Conservation (phyloP, 495 filamentous ascomycete species). For the Alectoria sarmentosa region DNA sequence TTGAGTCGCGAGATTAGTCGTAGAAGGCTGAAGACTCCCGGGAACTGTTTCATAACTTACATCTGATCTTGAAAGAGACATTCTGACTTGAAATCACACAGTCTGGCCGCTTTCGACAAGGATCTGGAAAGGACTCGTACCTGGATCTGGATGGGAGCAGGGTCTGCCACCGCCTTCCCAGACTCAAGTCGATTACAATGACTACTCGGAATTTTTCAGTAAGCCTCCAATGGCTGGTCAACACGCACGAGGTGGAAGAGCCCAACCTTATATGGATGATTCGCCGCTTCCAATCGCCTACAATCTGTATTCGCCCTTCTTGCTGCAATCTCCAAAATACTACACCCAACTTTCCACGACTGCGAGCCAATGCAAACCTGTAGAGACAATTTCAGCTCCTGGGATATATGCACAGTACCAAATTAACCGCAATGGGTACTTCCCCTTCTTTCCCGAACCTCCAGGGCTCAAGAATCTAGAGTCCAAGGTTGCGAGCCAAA, state of each 20-base stretch:
- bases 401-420: neutral
- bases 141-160: too few relatives aligned
- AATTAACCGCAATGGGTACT: neutral
- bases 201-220: neutral
- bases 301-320: neutral
- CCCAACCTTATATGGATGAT: neutral
- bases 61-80: too few relatives aligned
- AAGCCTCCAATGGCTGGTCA: neutral
- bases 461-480: neutral
- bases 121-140: too few relatives aligned
- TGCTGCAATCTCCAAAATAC: neutral
- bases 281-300: neutral
- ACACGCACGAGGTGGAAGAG: neutral
- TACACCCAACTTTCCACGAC: neutral
- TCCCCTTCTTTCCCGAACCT: neutral
- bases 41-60: too few relatives aligned
- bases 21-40: too few relatives aligned
- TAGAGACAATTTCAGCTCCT: neutral
- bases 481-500: neutral
- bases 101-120: too few relatives aligned
- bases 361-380: neutral
- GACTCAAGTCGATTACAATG: neutral
- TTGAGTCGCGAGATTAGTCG: too few relatives aligned
- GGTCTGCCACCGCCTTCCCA: neutral
- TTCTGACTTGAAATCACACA: too few relatives aligned